Base-by-base conservation (phyloP, 139 green algal species). In the Picocystis salinarum region DNA sequence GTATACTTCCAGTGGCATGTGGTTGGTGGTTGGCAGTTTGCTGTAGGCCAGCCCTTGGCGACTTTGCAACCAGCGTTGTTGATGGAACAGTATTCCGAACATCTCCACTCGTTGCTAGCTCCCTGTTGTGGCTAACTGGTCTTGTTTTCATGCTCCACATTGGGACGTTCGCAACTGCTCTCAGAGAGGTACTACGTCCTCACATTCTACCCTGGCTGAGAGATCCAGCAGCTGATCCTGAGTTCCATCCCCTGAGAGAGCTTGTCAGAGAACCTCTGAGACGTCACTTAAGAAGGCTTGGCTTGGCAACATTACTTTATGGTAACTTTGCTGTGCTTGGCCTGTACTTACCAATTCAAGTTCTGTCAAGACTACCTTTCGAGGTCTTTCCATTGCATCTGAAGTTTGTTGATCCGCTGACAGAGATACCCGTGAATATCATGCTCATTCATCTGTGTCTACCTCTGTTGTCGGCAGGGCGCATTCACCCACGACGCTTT, bases 61-160 rank as follows among this genome's bases (percentile, higher is more conserved):
- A 28, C 7, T 18, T 28, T 7, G 57, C 57, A 17, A 59, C 55
- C 5, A 28, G 36, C 19, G 11, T 25, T 2, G 20, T 59, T 22
- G 28, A 52, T 26, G 13, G 40, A 15, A 30, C 40, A 0, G 40
- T 65, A 20, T 61, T 52, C 17, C 6, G 9, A 7, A 6, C 29
- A 19, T 12, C 47, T 3, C 57, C 57, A 15, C 22, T 66, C 18
- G 31, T 28, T 3, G 57, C 25, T 17, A 45, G 34, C 23, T 23
- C 59, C 39, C 24, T 66, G 23, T 55, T 66, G 34, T 66, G 57
- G 57, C 26, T 58, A 27, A 20, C 52, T 13, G 57, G 57, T 7
- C 58, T 66, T 23, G 11, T 62, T 4, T 66, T 60, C 55, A 66
- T 66, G 57, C 29, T 66, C 31, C 56, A 66, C 24, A 26, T 66